Percentiles rank a stretch among this genome's conserved stretches.
phyloP scores from a whole-genome alignment of 192 early-diverging fungal species.

The Coemansia sp. region DNA sequence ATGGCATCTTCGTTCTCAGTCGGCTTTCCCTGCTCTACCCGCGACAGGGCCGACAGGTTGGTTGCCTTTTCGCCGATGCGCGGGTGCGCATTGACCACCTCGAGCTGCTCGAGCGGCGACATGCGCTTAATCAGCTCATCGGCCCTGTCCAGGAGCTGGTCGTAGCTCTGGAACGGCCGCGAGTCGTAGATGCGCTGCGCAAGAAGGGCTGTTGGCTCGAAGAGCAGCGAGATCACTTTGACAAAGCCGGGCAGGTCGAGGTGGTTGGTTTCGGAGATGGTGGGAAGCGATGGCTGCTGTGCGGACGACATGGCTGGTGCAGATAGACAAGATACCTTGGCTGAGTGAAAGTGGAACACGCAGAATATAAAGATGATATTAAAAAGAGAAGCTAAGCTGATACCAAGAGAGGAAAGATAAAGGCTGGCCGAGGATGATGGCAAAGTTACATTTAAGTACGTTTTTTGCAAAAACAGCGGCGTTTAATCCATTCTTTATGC shows the following conservation, averaged over 20 bases:
- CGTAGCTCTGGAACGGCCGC: constrained; percentile 73
- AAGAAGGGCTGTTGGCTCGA: constrained; percentile 85
- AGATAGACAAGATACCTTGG: constrained; percentile 6
- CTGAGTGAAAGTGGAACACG: no score
- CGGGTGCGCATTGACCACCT: constrained; percentile 88
- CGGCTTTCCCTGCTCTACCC: constrained; percentile 64
- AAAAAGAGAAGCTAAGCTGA: not conserved
- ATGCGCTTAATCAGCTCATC: constrained; percentile 56
- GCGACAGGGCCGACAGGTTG: constrained; percentile 69
- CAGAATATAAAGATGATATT: no score
- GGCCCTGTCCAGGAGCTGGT: constrained; percentile 63
- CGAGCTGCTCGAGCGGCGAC: constrained; percentile 65
- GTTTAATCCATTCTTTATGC: no score
- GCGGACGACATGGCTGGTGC: constrained; percentile 24
- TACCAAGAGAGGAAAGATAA: not conserved
- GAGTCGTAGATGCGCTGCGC: constrained; percentile 64
- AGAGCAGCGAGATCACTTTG: constrained; percentile 68
- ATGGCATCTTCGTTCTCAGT: constrained; percentile 58
- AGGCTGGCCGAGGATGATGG: not conserved
- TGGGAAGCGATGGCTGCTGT: constrained; percentile 55
- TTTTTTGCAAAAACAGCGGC: not conserved
- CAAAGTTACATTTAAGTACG: no score
- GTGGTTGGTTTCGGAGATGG: constrained; percentile 67
- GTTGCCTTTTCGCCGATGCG: constrained; percentile 75
- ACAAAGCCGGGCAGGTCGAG: constrained; percentile 57